phyloP scores from a whole-genome alignment of 371 early-diverging fungal species.

The Mucor lusitanicus region DNA sequence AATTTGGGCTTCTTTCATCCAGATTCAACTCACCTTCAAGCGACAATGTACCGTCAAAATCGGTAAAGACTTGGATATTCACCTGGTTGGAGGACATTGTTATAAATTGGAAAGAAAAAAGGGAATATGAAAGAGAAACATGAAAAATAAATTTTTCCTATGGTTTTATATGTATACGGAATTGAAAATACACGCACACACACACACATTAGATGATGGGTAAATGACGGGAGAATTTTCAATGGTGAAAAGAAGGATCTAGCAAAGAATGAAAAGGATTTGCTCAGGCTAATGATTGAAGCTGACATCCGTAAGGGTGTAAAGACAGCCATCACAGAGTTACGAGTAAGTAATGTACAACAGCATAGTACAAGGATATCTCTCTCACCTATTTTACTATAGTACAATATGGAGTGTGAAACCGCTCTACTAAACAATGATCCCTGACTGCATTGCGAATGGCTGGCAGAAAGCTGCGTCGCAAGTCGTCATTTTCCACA shows the following conservation, averaged over 20 bases:
- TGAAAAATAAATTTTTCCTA: not conserved
- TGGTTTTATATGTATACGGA: not conserved
- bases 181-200: not conserved
- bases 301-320: too few relatives aligned
- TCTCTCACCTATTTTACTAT: too few relatives aligned
- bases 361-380: too few relatives aligned
- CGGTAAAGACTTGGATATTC: slow-evolving; percentile 45
- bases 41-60: slow-evolving; percentile 49
- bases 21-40: slow-evolving; percentile 29
- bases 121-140: not conserved
- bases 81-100: slow-evolving; percentile 6
- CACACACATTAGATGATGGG: not conserved
- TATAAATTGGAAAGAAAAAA: not conserved
- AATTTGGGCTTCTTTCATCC: too few relatives aligned
- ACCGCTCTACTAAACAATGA: slow-evolving; percentile 51
- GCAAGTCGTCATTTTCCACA: slow-evolving; percentile 77
- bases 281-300: too few relatives aligned
- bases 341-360: too few relatives aligned
- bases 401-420: too few relatives aligned
- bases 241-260: too few relatives aligned
- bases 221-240: not conserved
- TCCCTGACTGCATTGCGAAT: slow-evolving; percentile 55
- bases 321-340: too few relatives aligned
- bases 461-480: slow-evolving; percentile 69
- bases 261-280: too few relatives aligned